These are phyloP conservation scores for Coccomyxa subellipsoidea DNA, from an alignment of 163 green algal species.

Conservation along the genomic window DNA sequence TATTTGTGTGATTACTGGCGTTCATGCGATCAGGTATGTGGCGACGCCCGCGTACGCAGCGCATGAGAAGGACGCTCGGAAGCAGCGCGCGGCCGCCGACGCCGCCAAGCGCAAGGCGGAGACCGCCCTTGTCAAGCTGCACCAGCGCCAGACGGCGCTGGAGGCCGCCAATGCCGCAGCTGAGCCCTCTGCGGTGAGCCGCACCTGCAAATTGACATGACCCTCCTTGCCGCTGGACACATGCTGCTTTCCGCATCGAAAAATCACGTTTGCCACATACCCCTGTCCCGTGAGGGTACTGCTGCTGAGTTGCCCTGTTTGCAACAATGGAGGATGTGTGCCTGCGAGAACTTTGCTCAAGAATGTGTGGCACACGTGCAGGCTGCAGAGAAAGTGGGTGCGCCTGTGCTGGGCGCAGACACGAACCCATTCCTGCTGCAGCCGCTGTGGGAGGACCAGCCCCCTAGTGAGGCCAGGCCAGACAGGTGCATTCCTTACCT, in stretches of 20 bases:
- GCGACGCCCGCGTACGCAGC: slow-evolving; percentile 19
- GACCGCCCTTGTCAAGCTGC: slow-evolving; percentile 39
- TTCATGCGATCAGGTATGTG: slow-evolving; percentile 7
- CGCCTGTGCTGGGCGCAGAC: not conserved
- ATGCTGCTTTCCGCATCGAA: no score
- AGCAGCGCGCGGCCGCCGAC: slow-evolving; percentile 22
- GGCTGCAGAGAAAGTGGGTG: not conserved
- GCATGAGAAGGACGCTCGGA: slow-evolving; percentile 29
- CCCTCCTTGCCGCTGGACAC: not conserved
- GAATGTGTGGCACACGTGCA: no score
- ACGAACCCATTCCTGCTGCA: slow-evolving; percentile 42
- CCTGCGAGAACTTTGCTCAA: no score
- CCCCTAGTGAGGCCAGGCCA: not conserved
- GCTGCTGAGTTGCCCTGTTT: not conserved
- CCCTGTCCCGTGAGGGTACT: no score
- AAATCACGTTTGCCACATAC: no score
- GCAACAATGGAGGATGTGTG: not conserved
- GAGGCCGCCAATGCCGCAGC: not conserved
- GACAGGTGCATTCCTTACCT: not conserved
- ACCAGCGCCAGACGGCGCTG: slow-evolving; percentile 20
- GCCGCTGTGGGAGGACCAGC: slow-evolving; percentile 12
- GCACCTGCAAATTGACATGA: not conserved
- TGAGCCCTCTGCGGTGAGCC: slow-evolving; percentile 16
- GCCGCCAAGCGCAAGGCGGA: slow-evolving; percentile 39
- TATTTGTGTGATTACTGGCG: not conserved